Evolutionary conservation across 2,329 filamentous ascomycete genomes (phyloP).

Genomic region (Aspergillus neoniger): DNA sequence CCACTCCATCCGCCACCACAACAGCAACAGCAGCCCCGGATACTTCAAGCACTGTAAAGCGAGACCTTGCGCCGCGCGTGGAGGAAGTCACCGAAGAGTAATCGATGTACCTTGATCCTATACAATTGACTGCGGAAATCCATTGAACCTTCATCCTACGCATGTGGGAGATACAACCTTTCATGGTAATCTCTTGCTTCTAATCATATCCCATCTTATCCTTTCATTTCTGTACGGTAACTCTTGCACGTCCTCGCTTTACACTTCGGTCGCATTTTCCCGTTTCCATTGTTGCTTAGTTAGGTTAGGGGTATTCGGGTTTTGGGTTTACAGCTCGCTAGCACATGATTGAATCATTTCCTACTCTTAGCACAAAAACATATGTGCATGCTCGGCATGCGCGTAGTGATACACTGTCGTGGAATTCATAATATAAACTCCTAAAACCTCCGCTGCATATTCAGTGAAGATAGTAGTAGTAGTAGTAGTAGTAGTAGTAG

Average conservation of each 20-base stretch:
- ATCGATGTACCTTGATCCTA: background rate
- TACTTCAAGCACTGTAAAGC: constrained; percentile 37
- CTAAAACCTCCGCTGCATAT: too few species aligned
- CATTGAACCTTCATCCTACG: background rate
- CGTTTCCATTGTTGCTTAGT: background rate
- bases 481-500: too few species aligned
- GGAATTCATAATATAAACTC: too few species aligned
- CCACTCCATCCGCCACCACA: constrained; percentile 35
- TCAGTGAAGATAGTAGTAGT: too few species aligned
- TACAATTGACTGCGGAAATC: background rate
- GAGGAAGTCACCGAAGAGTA: constrained; percentile 49
- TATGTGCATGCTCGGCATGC: too few species aligned
- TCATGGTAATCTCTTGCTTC: too few species aligned
- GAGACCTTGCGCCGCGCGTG: constrained; percentile 46
- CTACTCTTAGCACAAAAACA: background rate
- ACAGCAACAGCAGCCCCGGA: constrained; percentile 40
- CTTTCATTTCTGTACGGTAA: background rate
- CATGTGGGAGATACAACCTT: background rate
- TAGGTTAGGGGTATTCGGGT: background rate
- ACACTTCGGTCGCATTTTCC: background rate
- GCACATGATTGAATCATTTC: background rate
- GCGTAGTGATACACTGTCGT: too few species aligned
- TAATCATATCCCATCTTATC: background rate
- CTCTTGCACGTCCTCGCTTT: background rate
- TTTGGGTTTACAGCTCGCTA: background rate